Base-by-base conservation (phyloP, 805 yeast genomes). In the Grigorovia jiainica region DNA sequence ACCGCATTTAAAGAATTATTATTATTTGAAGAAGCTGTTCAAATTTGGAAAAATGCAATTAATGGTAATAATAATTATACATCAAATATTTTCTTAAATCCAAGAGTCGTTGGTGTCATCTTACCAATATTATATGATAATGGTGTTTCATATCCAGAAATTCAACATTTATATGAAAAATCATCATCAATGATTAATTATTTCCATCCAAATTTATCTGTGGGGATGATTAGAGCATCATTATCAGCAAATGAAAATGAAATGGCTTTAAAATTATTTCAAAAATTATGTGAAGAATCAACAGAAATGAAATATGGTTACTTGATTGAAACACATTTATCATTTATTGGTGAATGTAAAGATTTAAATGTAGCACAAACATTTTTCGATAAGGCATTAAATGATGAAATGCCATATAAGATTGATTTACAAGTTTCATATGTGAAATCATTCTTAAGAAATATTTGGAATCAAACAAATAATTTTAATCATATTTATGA, bases 311-410 rank as follows among this genome's bases (percentile, higher is more conserved):
- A 66, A 60, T 64, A 67, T 52, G 70, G 78, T 40, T 72, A 79
- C 25, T 66, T 82, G 60, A 73, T 82, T 27, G 84, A 81, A 61
- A 79, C 85, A 37, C 95, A 85, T 65, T 68, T 83, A 46, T 71
- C 81, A 3, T 85, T 85, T 52, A 80, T 85, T 55, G 92, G 94
- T 36, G 77, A 75, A 49, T 81, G 87, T 60, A 76, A 75, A 55
- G 87, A 85, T 55, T 69, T 82, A 42, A 68, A 67, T 34, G 79
- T 85, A 36, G 85, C 95, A 4, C 76, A 75, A 54, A 73, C 77
- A 33, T 85, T 85, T 53, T 84, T 81, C 59, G 79, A 78, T 51
- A 82, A 80, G 58, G 90, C 86, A 3, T 67, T 83, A 39, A 68
- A 72, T 47, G 73, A 71, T 50, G 78, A 77, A 47, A 78, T 82